Evolutionary conservation across 208 protist genomes (phyloP), one percentile per base, ranked within the genome.

Genomic region (Leishmania braziliensis): DNA sequence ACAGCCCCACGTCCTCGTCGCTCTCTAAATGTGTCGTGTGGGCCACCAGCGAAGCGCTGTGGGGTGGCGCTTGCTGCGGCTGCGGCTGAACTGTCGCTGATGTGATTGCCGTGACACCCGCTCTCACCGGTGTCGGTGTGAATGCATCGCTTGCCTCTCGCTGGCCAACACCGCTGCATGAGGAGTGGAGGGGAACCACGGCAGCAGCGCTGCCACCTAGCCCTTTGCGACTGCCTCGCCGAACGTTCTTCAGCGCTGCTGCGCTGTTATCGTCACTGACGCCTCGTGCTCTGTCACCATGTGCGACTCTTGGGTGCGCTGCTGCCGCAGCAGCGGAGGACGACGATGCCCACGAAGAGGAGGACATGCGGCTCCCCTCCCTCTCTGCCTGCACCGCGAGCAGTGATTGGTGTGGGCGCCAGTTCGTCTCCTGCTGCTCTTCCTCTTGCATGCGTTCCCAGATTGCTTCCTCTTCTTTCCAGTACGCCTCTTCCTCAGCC

Each of bases 401-500:
- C 46, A 29, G 23, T 46, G 43, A 26, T 51, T 3, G 46, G 23
- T 51, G 20, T 54, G 10, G 43, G 26, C 36, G 16, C 36, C 18
- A 18, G 39, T 50, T 9, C 6, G 53, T 80, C 70, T 51, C 79
- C 75, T 53, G 43, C 69, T 29, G 43, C 62, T 82, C 74, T 12
- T 78, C 73, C 63, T 62, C 69, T 29, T 73, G 23, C 48, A 73
- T 54, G 72, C 58, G 71, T 72, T 3, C 86, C 88, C 88, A 88
- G 20, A 72, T 82, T 9, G 63, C 73, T 62, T 91, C 84, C 75
- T 92, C 90, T 33, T 77, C 81, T 20, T 58, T 58, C 90, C 87
- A 89, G 46, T 80, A 86, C 63, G 85, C 87, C 33, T 83, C 90
- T 62, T 91, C 85, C 39, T 84, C 69, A 0, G 83, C 56, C 36